These are phyloP conservation scores for Kuraishia ogatae DNA, from an alignment of 805 yeast genomes.

Conservation along the genomic window DNA sequence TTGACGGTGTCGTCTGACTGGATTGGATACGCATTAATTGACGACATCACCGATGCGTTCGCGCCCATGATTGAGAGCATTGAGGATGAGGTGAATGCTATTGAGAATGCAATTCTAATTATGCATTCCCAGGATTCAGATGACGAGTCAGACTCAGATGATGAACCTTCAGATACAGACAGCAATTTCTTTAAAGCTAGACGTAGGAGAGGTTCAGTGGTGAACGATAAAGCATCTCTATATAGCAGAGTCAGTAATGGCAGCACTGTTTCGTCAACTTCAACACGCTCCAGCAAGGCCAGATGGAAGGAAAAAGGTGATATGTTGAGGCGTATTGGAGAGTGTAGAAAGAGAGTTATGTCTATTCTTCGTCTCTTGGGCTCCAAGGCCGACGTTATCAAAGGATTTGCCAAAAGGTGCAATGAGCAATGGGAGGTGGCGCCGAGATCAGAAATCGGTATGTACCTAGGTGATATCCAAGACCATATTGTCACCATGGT, in stretches of 20 bases:
- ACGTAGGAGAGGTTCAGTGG: constrained; percentile 15
- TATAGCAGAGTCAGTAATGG: constrained; percentile 11
- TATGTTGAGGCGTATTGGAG: constrained; percentile 91
- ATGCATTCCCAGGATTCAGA: constrained; percentile 62
- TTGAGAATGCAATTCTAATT: constrained; percentile 82
- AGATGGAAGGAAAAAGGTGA: constrained; percentile 93
- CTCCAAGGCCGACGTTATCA: constrained; percentile 94
- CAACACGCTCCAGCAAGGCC: constrained; percentile 34
- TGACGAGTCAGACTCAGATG: constrained; percentile 30
- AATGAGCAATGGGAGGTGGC: constrained; percentile 77
- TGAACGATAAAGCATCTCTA: constrained; percentile 13
- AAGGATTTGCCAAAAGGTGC: constrained; percentile 88
- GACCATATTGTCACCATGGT: constrained; percentile 98
- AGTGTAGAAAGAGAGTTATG: constrained; percentile 92
- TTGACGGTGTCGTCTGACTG: constrained; percentile 89
- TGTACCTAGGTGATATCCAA: constrained; percentile 95
- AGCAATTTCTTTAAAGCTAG: background rate
- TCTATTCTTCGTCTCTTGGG: constrained; percentile 76
- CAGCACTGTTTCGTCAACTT: constrained; percentile 16
- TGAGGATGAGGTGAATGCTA: constrained; percentile 89
- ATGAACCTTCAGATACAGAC: constrained; percentile 9
- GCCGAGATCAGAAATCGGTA: constrained; percentile 79
- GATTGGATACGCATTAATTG: constrained; percentile 94
- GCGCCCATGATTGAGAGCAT: constrained; percentile 94
- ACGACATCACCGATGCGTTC: constrained; percentile 95